A percentile compares a stretch with the other conserved stretches of the same genome.
Evolutionary conservation across 2,329 filamentous ascomycete genomes (phyloP).

Genomic region (Phaeoacremonium minimum): DNA sequence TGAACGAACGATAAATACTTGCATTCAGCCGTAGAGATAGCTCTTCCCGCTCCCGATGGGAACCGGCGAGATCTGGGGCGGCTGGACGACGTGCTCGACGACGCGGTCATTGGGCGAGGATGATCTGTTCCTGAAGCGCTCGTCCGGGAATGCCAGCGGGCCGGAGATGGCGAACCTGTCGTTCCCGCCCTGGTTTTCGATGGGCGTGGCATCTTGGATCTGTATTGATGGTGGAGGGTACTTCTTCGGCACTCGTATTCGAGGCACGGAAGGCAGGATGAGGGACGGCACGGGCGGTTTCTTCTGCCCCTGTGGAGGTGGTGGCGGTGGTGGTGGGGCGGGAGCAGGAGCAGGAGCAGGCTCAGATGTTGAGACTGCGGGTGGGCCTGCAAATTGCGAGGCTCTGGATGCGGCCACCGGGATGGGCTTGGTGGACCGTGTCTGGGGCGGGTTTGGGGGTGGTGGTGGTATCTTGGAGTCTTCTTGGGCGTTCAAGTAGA

Average conservation of each 20-base stretch:
- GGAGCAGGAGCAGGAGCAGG: neutral
- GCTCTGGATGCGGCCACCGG: conserved; percentile 5
- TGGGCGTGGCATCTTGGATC: conserved; percentile 21
- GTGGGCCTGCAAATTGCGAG: conserved; percentile 1
- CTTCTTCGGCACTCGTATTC: conserved; percentile 34
- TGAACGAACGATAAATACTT: neutral
- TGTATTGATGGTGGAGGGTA: conserved; percentile 31
- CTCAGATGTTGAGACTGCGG: no score
- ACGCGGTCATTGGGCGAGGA: conserved; percentile 3
- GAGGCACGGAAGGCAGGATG: conserved; percentile 29
- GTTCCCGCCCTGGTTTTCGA: conserved; percentile 14
- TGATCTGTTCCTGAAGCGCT: conserved; percentile 2
- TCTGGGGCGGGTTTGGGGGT: conserved; percentile 10
- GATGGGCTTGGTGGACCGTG: conserved; percentile 6
- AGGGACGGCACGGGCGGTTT: conserved; percentile 25
- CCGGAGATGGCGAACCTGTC: conserved; percentile 22
- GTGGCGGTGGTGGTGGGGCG: conserved; percentile 9
- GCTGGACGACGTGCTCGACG: conserved; percentile 10
- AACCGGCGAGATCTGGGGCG: conserved; percentile 17
- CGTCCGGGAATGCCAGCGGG: conserved; percentile 15
- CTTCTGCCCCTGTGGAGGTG: conserved; percentile 15
- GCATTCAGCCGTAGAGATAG: conserved; percentile 23
- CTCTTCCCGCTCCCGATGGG: conserved; percentile 29
- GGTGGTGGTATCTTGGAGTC: conserved; percentile 15
- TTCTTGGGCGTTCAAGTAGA: conserved; percentile 28